phyloP scores from a whole-genome alignment of 176 grass and related monocot species.

The Avena insularis region DNA sequence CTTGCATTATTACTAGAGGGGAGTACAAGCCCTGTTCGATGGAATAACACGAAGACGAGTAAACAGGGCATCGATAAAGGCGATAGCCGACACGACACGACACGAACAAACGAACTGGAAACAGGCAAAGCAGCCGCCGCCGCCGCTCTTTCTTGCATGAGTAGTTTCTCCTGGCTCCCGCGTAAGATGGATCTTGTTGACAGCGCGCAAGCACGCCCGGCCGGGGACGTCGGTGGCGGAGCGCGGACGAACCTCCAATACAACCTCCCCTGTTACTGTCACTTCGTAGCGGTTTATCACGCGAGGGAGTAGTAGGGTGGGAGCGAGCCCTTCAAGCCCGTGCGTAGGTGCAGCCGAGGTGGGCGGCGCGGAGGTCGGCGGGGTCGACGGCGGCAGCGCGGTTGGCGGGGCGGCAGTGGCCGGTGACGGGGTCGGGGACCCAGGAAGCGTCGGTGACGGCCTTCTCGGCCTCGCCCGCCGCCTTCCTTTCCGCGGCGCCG shows the following conservation, averaged over 20 bases:
- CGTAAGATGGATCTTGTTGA: background rate
- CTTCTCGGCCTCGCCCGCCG: conserved; percentile 37
- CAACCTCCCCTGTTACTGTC: background rate
- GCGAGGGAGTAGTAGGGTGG: background rate
- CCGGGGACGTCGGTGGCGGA: background rate
- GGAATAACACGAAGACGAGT: background rate
- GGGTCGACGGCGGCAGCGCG: conserved; percentile 47
- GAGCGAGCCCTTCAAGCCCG: background rate
- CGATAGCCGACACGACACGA: background rate
- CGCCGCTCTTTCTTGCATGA: background rate
- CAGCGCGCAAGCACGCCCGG: background rate
- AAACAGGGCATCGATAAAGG: conserved; percentile 12
- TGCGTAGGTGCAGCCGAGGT: conserved; percentile 51
- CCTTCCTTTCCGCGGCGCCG: conserved; percentile 41
- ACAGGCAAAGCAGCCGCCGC: background rate
- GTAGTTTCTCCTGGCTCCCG: background rate
- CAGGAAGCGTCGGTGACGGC: conserved; percentile 42
- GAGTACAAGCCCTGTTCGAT: background rate
- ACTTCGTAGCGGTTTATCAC: background rate
- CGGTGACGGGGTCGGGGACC: conserved; percentile 76
- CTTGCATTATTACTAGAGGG: background rate
- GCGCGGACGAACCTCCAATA: background rate
- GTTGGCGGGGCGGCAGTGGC: conserved; percentile 71
- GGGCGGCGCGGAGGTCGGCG: conserved; percentile 71
- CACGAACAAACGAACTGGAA: background rate